Percentiles rank a stretch among this genome's conserved stretches.
Conservation (phyloP, 164 flowering plant species). For the Sedum album region DNA sequence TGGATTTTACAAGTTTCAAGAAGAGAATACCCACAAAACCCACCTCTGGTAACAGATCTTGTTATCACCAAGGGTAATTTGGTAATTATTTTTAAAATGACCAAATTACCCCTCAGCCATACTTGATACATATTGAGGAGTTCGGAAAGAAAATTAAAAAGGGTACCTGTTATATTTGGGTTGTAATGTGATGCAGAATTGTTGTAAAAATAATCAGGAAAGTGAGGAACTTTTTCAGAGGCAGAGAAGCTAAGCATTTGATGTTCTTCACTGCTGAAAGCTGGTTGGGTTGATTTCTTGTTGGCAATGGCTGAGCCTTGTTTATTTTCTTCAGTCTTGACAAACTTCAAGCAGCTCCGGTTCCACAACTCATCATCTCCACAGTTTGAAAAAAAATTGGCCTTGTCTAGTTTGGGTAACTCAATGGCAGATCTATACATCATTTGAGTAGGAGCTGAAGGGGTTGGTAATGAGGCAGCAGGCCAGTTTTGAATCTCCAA, state of each 20-base stretch:
- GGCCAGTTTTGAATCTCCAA: not conserved
- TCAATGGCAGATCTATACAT: not conserved
- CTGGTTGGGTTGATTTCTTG: not conserved
- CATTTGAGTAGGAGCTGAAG: conserved; percentile 2
- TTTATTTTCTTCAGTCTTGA: not conserved
- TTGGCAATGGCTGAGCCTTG: not conserved
- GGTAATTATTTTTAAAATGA: no score
- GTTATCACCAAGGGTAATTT: no score
- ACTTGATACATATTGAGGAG: no score
- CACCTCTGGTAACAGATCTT: no score
- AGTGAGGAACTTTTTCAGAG: not conserved
- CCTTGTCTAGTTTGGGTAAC: no score
- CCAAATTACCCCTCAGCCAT: no score
- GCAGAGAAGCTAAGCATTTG: conserved; percentile 3
- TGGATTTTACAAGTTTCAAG: no score
- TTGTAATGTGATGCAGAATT: not conserved
- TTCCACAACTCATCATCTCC: not conserved
- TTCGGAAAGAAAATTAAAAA: not conserved
- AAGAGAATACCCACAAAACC: no score
- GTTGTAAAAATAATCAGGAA: not conserved
- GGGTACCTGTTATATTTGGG: not conserved
- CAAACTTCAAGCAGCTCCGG: not conserved
- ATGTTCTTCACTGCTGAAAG: conserved; percentile 1
- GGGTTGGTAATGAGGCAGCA: not conserved
- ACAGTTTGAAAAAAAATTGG: not conserved